Base-by-base conservation (phyloP, 164 flowering plant species). In the Buxus sempervirens region DNA sequence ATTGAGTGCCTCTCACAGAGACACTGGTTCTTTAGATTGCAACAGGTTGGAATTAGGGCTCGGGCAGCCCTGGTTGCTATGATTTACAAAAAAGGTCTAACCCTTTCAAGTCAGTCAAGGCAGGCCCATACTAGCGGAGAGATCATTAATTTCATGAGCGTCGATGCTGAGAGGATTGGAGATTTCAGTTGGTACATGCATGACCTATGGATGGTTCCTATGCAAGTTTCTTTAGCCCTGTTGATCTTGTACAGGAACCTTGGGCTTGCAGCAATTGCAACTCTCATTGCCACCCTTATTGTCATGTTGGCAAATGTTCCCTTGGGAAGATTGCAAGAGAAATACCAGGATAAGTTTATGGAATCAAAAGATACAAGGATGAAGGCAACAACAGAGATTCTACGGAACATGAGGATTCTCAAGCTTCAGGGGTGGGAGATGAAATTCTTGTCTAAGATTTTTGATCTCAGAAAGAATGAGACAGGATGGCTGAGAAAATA, bases 341-440 rank as follows among this genome's bases (percentile, higher is more conserved):
- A 76, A 26, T 83, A 68, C 60, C 90, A 87, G 61, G 79, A 66
- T 0, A 80, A 82, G 66, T 56, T 90, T 2, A 90, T 90, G 97
- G 75, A 79, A 49, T 76, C 92, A 1, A 90, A 90, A 74, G 97
- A 90, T 68, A 62, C 58, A 32, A 78, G 97, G 73, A 90, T 88
- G 94, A 87, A 82, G 72, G 81, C 81, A 10, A 90, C 89, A 0
- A 79, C 93, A 19, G 96, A 87, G 72, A 76, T 83, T 15, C 75
- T 88, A 53, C 81, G 85, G 78, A 88, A 87, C 78, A 88, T 90
- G 96, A 88, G 89, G 62, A 85, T 90, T 66, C 86, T 90, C 65
- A 90, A 90, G 76, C 86, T 90, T 61, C 93, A 88, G 62, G 91
- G 80, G 13, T 90, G 96, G 93, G 93, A 90, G 69, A 79, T 82